These are phyloP conservation scores for Hagleromyces aurorensis DNA, from an alignment of 805 yeast species.

Conservation along the genomic window DNA sequence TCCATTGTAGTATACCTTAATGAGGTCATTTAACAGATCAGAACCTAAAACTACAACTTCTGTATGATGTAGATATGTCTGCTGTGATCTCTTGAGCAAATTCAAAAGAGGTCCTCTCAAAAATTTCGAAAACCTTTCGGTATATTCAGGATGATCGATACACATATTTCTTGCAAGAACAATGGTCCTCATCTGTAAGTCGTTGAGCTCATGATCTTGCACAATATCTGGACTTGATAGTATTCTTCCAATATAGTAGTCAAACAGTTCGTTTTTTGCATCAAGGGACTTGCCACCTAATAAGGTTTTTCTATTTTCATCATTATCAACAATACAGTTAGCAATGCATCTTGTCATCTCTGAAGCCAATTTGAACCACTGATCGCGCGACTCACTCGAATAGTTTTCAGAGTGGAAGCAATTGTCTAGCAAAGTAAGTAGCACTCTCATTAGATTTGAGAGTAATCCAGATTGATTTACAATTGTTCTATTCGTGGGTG, in stretches of 20 bases:
- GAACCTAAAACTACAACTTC: constrained; percentile 13
- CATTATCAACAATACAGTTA: constrained; percentile 28
- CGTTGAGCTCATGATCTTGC: constrained; percentile 7
- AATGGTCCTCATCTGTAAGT: constrained; percentile 23
- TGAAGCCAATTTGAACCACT: constrained; percentile 17
- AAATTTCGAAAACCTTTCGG: constrained; percentile 8
- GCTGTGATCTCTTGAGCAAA: constrained; percentile 7
- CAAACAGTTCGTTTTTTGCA: constrained; percentile 10
- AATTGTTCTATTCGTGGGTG: constrained; percentile 25
- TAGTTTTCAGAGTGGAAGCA: constrained; percentile 9
- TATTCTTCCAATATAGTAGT: constrained; percentile 15
- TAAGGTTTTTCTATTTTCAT: constrained; percentile 20
- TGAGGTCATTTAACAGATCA: constrained; percentile 19
- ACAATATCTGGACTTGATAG: constrained; percentile 8
- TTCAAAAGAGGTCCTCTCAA: constrained; percentile 14
- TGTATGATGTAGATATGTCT: constrained; percentile 12
- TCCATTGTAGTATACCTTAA: constrained; percentile 6
- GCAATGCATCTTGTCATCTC: constrained; percentile 30
- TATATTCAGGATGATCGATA: constrained; percentile 18
- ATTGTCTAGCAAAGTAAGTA: constrained; percentile 9
- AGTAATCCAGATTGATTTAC: constrained; percentile 26
- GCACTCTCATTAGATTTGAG: constrained; percentile 12
- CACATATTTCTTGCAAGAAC: constrained; percentile 25
- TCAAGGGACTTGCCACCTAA: constrained; percentile 1
- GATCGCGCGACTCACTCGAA: not conserved